These are phyloP conservation scores for Cryptococcus sp. DNA, from an alignment of 1,284 basidiomycete species.

Conservation along the genomic window DNA sequence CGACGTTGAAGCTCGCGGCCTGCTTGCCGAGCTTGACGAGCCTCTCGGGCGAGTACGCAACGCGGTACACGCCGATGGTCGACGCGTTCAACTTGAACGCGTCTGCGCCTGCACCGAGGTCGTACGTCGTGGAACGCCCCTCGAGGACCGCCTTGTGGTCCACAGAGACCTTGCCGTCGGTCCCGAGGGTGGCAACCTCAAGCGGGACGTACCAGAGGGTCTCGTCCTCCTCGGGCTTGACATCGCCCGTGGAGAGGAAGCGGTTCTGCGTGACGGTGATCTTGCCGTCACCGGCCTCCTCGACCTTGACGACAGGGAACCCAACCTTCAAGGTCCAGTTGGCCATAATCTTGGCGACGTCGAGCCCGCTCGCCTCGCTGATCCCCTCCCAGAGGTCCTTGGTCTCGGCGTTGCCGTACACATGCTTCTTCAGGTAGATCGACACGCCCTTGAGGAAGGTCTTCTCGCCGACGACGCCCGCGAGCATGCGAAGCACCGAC, in stretches of 20 bases:
- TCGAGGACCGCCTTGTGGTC: constrained; percentile 67
- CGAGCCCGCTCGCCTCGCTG: constrained; percentile 68
- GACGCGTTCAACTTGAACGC: constrained; percentile 85
- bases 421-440: constrained; percentile 82
- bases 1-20: constrained; percentile 73
- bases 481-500: constrained; percentile 86
- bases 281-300: constrained; percentile 63
- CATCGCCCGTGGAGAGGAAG: constrained; percentile 82
- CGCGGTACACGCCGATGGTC: constrained; percentile 83
- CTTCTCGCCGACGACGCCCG: constrained; percentile 83
- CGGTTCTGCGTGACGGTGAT: constrained; percentile 83
- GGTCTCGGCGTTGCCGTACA: constrained; percentile 81
- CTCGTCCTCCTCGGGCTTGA: constrained; percentile 77
- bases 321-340: constrained; percentile 90
- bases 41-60: constrained; percentile 78
- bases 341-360: constrained; percentile 80
- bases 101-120: constrained; percentile 65
- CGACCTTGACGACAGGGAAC: constrained; percentile 83
- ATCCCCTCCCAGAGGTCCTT: constrained; percentile 89
- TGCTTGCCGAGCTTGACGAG: constrained; percentile 75
- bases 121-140: constrained; percentile 65
- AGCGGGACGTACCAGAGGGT: constrained; percentile 86
- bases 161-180: constrained; percentile 59
- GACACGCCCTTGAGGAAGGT: constrained; percentile 82
- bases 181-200: constrained; percentile 64